Evolutionary conservation across 2,329 filamentous ascomycete species (phyloP), one percentile per base, ranked within the genome.

Genomic region (Penicillium griseofulvum): DNA sequence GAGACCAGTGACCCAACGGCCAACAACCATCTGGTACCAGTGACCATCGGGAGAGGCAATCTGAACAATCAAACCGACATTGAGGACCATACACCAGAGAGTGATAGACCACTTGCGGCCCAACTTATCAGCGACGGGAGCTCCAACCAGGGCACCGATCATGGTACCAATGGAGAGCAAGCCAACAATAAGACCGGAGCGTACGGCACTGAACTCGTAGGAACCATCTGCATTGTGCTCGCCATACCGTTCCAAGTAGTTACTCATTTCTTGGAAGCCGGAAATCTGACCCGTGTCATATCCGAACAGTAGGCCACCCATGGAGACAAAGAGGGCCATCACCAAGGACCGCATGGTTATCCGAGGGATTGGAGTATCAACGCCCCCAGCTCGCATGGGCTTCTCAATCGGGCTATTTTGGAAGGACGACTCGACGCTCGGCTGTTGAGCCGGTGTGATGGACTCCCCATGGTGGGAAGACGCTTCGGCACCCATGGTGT

Each of bases 231-330:
- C 55, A 16, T 68, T 54, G 16, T 60, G 55, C 53, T 75, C 52
- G 52, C 74, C 76, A 50, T 75, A 78, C 0, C 74, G 70, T 31
- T 68, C 39, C 31, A 74, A 55, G 54, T 77, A 78, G 62, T 79
- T 66, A 8, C 61, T 46, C 75, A 77, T 78, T 33, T 71, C 68
- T 46, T 76, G 66, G 59, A 78, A 74, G 10, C 76, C 76, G 1
- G 71, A 74, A 47, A 78, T 78, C 64, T 78, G 76, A 62, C 76
- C 74, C 8, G 76, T 77, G 52, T 77, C 73, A 45, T 74, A 76
- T 17, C 75, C 74, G 50, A 76, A 76, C n/a, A 78, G 70, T 17
- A 78, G 69, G 45, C 76, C 76, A 50, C 76, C 76, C 72, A 78
- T 77, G 1, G 76, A 78, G 39, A 78, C 74, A 49, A 78, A 72